Conservation (phyloP, 306 rosid species). For the Acacia melanoxylon region DNA sequence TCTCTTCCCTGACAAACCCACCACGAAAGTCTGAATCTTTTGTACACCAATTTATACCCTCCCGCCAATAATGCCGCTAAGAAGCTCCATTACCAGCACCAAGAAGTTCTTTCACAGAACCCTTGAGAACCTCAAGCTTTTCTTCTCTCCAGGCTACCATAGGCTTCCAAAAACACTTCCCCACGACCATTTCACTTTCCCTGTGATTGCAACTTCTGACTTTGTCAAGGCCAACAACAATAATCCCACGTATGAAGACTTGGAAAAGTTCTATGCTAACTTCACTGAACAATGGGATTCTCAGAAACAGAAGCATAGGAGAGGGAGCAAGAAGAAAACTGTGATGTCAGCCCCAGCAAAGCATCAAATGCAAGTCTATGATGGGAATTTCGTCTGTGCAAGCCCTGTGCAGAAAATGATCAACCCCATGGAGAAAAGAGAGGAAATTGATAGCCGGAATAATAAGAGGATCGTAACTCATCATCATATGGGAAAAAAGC, state of each 20-base stretch:
- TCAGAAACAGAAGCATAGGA: conserved; percentile 27
- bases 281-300: conserved; percentile 47
- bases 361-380: conserved; percentile 38
- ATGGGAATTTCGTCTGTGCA: conserved; percentile 28
- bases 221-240: conserved; percentile 21
- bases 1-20: conserved; percentile 26
- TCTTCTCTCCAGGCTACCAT: conserved; percentile 63
- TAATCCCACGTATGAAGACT: conserved; percentile 38
- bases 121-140: conserved; percentile 60
- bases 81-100: conserved; percentile 67
- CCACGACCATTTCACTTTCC: conserved; percentile 33
- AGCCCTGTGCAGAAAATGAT: conserved; percentile 28
- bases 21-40: conserved; percentile 25
- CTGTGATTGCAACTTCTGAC: conserved; percentile 9
- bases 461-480: conserved; percentile 24
- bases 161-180: conserved; percentile 72
- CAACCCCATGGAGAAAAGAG: conserved; percentile 34
- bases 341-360: conserved; percentile 21
- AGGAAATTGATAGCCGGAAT: conserved; percentile 9
- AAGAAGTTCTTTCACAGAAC: conserved; percentile 77
- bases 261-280: conserved; percentile 49
- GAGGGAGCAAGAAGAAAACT: conserved; percentile 35
- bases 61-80: conserved; percentile 58
- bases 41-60: neutral
- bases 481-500: conserved; percentile 30